phyloP scores from a whole-genome alignment of 208 protist species.

The Leptomonas pyrrhocoris region DNA sequence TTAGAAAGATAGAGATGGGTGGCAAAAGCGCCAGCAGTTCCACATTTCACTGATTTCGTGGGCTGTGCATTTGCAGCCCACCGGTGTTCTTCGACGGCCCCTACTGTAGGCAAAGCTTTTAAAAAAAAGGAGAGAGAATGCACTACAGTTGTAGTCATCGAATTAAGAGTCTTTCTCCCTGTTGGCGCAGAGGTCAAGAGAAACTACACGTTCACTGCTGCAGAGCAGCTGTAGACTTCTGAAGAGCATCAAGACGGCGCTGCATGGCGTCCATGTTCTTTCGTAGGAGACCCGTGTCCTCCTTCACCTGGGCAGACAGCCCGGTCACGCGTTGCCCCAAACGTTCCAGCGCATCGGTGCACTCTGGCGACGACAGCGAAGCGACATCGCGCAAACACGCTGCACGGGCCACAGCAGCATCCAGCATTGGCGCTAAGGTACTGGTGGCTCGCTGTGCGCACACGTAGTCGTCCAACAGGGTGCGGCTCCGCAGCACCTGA shows the following conservation, averaged over 20 bases:
- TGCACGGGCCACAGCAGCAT: conserved; percentile 14
- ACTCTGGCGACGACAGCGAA: background rate
- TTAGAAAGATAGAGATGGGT: no score
- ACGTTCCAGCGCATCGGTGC: conserved; percentile 1
- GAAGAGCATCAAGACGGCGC: conserved; percentile 10
- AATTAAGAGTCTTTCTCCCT: background rate
- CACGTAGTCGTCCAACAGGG: conserved; percentile 5
- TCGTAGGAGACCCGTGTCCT: background rate
- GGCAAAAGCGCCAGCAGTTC: no score
- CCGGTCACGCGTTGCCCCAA: background rate
- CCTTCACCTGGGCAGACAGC: background rate
- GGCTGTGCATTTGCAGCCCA: no score
- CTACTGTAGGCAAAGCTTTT: no score
- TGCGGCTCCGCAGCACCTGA: background rate
- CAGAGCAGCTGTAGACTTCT: background rate
- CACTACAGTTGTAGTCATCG: background rate
- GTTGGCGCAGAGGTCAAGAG: no score
- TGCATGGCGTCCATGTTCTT: conserved; percentile 6
- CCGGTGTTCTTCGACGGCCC: no score
- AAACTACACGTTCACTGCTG: background rate
- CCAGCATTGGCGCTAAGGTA: conserved; percentile 16
- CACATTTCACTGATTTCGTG: no score
- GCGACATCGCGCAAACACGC: conserved; percentile 17
- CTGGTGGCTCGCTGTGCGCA: background rate
- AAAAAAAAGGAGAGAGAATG: no score